A percentile compares a stretch with the other conserved stretches of the same genome.
Evolutionary conservation across 2,329 filamentous ascomycete genomes (phyloP).

Genomic region (Ascosphaera apis): DNA sequence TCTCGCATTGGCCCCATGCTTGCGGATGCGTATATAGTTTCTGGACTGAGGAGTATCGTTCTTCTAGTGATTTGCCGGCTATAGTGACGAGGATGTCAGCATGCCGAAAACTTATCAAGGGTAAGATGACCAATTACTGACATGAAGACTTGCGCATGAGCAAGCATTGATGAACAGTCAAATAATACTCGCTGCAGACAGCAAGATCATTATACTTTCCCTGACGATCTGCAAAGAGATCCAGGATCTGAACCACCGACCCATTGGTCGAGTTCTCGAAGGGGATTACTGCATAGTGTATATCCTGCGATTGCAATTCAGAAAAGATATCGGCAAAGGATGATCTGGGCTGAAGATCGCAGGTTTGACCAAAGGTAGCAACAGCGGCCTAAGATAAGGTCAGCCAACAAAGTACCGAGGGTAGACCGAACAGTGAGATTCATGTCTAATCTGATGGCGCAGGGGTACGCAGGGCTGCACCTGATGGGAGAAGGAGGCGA

Average conservation of each 20-base stretch:
- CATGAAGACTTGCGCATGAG: too few species aligned
- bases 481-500: conserved; percentile 47
- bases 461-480: conserved; percentile 17
- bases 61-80: conserved; percentile 25
- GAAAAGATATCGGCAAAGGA: conserved; percentile 47
- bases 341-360: conserved; percentile 13
- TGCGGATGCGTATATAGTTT: conserved; percentile 85
- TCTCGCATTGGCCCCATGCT: conserved; percentile 75
- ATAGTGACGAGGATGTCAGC: too few species aligned
- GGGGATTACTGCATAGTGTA: conserved; percentile 59
- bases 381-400: conserved; percentile 27
- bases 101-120: too few species aligned
- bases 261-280: conserved; percentile 96
- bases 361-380: conserved; percentile 21
- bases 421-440: conserved; percentile 2
- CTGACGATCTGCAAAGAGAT: conserved; percentile 59
- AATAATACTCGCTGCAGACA: conserved; percentile 65
- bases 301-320: conserved; percentile 43
- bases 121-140: too few species aligned
- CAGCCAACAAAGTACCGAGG: conserved; percentile 6
- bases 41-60: conserved; percentile 40
- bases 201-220: conserved; percentile 41
- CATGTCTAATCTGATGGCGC: background rate
- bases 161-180: conserved; percentile 73
- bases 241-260: conserved; percentile 70